phyloP scores from a whole-genome alignment of 768 basidiomycete species.

The Rhodotorula diobovata region DNA sequence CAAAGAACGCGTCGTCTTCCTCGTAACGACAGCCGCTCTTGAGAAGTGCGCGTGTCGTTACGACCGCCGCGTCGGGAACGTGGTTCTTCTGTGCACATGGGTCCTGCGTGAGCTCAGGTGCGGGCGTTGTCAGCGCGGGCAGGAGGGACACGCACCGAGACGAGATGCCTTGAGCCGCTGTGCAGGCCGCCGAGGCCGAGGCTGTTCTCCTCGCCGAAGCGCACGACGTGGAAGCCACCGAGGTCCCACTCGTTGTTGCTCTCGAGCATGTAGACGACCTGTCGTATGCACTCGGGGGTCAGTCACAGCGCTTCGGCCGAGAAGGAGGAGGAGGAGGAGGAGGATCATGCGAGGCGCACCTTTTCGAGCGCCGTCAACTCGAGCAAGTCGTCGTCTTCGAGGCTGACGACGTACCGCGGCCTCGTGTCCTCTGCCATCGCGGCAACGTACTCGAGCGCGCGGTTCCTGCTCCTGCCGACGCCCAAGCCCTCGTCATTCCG shows the following conservation, averaged over 20 bases:
- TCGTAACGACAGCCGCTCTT: constrained; percentile 26
- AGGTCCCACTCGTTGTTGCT: constrained; percentile 35
- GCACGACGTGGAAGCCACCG: constrained; percentile 34
- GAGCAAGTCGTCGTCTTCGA: constrained; percentile 31
- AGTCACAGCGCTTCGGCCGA: neutral
- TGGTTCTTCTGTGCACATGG: neutral
- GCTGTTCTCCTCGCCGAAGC: constrained; percentile 24
- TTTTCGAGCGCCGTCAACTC: constrained; percentile 39
- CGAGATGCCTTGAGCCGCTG: constrained; percentile 11
- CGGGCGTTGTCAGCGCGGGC: neutral
- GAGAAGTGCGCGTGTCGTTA: constrained; percentile 8
- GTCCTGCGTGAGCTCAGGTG: neutral
- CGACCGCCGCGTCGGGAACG: constrained; percentile 26
- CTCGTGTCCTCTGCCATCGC: neutral
- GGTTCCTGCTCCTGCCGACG: constrained; percentile 18
- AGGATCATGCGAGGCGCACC: constrained; percentile 2
- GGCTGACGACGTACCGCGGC: constrained; percentile 17
- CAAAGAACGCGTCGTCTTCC: constrained; percentile 14
- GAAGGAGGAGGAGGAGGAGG: neutral
- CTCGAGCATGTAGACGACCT: constrained; percentile 37
- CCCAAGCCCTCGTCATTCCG: constrained; percentile 7
- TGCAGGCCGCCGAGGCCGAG: constrained; percentile 17
- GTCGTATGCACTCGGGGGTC: no score
- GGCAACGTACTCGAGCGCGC: neutral
- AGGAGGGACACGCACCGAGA: constrained; percentile 4